phyloP scores from a whole-genome alignment of 495 filamentous ascomycete species.

The Tuber magnatum region DNA sequence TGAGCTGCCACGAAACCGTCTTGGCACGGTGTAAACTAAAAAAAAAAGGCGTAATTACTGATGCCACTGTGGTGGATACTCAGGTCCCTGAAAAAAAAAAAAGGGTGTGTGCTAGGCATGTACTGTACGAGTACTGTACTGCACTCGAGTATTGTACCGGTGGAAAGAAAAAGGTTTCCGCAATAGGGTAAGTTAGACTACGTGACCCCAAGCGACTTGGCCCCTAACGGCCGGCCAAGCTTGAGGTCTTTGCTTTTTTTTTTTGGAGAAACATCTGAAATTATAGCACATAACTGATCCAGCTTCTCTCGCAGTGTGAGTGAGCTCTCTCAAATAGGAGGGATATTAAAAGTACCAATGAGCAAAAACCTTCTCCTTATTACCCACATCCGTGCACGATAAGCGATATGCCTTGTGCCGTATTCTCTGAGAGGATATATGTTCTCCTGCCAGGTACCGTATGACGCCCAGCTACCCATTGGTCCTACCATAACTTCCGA shows the following conservation, averaged over 20 bases:
- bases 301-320: not conserved
- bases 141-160: no score
- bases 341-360: not conserved
- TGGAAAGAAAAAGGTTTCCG: not conserved
- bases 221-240: not conserved
- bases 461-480: not conserved
- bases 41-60: not conserved
- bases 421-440: not conserved
- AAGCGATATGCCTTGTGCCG: not conserved
- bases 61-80: not conserved
- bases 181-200: no score
- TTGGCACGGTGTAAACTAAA: not conserved
- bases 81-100: not conserved
- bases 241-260: not conserved
- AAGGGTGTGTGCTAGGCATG: fast-evolving
- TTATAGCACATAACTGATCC: not conserved
- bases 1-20: not conserved
- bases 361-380: not conserved
- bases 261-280: not conserved
- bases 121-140: no score
- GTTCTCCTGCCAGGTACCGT: not conserved
- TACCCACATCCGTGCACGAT: not conserved
- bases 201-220: not conserved
- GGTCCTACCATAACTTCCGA: not conserved
- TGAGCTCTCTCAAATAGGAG: not conserved